These are phyloP conservation scores for Curvularia spicifera DNA, from an alignment of 2,329 filamentous ascomycete species.

Conservation along the genomic window DNA sequence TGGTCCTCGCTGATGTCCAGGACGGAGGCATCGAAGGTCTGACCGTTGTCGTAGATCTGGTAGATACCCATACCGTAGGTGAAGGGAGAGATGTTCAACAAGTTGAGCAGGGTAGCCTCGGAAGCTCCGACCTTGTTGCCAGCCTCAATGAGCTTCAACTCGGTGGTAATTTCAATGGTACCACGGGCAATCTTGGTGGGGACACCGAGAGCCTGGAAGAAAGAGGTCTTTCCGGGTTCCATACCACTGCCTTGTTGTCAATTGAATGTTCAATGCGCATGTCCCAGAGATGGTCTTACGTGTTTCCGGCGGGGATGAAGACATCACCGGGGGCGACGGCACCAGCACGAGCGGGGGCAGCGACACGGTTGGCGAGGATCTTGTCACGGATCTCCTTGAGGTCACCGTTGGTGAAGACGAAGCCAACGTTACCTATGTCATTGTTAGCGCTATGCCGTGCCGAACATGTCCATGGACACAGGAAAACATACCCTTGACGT, in stretches of 20 bases:
- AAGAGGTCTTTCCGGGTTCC: constrained; percentile 99
- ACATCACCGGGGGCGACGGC: constrained; percentile 93
- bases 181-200: constrained; percentile 99
- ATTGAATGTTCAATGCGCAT: constrained; percentile 4
- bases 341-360: constrained; percentile 96
- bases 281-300: constrained; percentile 49
- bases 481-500: constrained; percentile 72
- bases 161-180: constrained; percentile 99
- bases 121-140: constrained; percentile 95
- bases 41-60: constrained; percentile 98
- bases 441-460: constrained; percentile 25
- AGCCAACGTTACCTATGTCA: constrained; percentile 78
- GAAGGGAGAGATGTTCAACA: constrained; percentile 92
- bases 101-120: constrained; percentile 98
- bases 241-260: constrained; percentile 67
- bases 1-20: constrained; percentile 95
- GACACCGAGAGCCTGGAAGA: constrained; percentile 99
- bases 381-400: constrained; percentile 92
- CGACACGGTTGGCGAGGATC: constrained; percentile 96
- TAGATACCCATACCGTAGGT: constrained; percentile 91
- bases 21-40: constrained; percentile 84
- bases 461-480: background rate
- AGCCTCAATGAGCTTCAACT: constrained; percentile 96
- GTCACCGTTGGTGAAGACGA: constrained; percentile 99
- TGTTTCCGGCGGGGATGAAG: constrained; percentile 97